These are phyloP conservation scores for Teunomyces stri DNA, from an alignment of 805 yeast species.

Conservation along the genomic window DNA sequence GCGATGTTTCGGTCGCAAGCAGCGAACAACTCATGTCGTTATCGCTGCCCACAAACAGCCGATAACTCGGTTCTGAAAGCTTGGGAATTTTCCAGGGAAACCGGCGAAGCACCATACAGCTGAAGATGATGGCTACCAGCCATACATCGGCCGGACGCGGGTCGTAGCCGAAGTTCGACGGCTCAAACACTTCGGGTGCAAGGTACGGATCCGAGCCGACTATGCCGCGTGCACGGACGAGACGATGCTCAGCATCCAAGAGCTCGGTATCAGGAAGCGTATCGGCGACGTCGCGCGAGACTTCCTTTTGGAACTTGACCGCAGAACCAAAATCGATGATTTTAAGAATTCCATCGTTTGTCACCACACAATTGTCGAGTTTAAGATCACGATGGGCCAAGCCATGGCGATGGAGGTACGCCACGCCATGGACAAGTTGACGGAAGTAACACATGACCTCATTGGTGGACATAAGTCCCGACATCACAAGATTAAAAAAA, in stretches of 20 bases:
- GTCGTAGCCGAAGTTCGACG: conserved; percentile 55
- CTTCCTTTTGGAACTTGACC: conserved; percentile 68
- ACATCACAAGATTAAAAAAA: conserved; percentile 90
- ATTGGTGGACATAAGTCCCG: conserved; percentile 66
- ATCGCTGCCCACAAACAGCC: conserved; percentile 48
- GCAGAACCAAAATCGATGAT: conserved; percentile 94
- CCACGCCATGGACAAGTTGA: conserved; percentile 75
- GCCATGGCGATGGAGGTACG: conserved; percentile 75
- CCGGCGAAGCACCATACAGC: conserved; percentile 82
- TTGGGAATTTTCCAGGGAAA: conserved; percentile 98
- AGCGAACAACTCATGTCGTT: conserved; percentile 3
- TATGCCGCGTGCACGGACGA: conserved; percentile 69
- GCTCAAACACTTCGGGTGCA: conserved; percentile 82
- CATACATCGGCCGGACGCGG: conserved; percentile 88
- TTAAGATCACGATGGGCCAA: conserved; percentile 92
- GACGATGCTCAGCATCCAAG: conserved; percentile 48
- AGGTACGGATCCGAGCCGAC: conserved; percentile 96
- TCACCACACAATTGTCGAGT: conserved; percentile 89
- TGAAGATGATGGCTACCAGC: conserved; percentile 89
- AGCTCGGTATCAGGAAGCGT: conserved; percentile 12
- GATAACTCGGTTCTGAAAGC: conserved; percentile 67
- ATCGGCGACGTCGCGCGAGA: conserved; percentile 2
- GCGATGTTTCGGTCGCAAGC: conserved; percentile 5
- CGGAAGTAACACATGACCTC: conserved; percentile 81
- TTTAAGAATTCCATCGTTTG: conserved; percentile 70